phyloP scores from a whole-genome alignment of 2,329 filamentous ascomycete genomes.

The Fusarium sp. region DNA sequence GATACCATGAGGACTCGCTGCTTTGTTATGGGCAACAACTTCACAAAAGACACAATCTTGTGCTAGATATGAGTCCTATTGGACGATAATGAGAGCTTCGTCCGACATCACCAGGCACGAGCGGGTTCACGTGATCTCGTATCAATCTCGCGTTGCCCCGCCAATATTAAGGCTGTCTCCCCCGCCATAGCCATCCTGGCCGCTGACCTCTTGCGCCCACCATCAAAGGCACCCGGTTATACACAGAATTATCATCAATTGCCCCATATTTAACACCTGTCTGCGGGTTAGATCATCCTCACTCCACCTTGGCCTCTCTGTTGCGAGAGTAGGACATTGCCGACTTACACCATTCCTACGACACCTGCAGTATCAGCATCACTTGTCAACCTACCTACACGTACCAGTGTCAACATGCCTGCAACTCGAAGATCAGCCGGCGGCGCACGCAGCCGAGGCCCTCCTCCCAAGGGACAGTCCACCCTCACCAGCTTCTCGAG shows the following conservation, averaged over 20 bases:
- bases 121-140: slow-evolving; percentile 59
- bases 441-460: slow-evolving; percentile 48
- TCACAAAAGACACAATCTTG: neutral
- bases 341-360: neutral
- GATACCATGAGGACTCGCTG: neutral
- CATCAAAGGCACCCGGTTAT: neutral
- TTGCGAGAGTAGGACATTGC: neutral
- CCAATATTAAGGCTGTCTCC: slow-evolving; percentile 50
- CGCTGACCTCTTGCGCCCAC: slow-evolving; percentile 17
- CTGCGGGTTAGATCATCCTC: neutral
- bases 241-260: slow-evolving; percentile 12
- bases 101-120: neutral
- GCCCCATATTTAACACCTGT: neutral
- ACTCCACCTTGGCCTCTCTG: neutral
- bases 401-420: slow-evolving; percentile 54
- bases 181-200: slow-evolving; percentile 36
- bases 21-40: neutral
- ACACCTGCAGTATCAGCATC: slow-evolving; percentile 1
- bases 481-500: slow-evolving; percentile 67
- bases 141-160: slow-evolving; percentile 65
- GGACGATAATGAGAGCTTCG: neutral
- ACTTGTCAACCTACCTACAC: neutral
- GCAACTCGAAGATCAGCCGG: slow-evolving; percentile 60
- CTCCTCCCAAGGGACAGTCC: slow-evolving; percentile 59
- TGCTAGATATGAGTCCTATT: neutral